Conservation (phyloP, 164 flowering plant genomes). For the Cinnamomum micranthum region DNA sequence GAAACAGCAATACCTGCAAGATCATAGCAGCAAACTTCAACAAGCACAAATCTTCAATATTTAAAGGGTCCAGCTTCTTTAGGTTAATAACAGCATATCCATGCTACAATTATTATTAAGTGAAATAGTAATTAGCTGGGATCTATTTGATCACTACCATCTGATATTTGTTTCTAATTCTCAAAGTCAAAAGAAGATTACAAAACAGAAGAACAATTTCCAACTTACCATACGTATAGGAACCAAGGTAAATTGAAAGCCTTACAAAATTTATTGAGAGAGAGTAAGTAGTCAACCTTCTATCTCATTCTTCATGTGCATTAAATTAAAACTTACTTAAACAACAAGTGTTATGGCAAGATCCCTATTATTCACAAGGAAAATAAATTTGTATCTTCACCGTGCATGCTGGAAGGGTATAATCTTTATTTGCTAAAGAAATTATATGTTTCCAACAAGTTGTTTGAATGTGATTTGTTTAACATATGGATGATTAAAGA, state of each 20-base stretch:
- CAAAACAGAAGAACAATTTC: not conserved
- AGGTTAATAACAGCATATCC: conserved; percentile 85
- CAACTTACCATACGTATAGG: not conserved
- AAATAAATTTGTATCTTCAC: too few species aligned
- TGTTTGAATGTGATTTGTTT: too few species aligned
- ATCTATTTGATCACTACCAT: not conserved
- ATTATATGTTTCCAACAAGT: too few species aligned
- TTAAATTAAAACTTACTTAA: too few species aligned
- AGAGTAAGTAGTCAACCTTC: too few species aligned
- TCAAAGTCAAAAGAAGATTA: not conserved
- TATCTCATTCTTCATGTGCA: too few species aligned
- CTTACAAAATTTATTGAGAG: not conserved
- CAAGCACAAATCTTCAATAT: conserved; percentile 54
- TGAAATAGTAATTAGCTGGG: not conserved
- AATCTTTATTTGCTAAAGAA: too few species aligned
- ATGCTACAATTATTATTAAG: conserved; percentile 39
- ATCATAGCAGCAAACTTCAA: conserved; percentile 60
- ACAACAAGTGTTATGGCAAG: too few species aligned
- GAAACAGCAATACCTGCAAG: conserved; percentile 52
- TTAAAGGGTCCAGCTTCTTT: conserved; percentile 43
- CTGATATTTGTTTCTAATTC: not conserved
- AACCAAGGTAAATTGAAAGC: not conserved
- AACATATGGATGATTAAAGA: too few species aligned
- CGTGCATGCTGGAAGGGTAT: too few species aligned
- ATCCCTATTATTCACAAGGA: too few species aligned